Percentiles rank a stretch among this genome's conserved stretches.
Evolutionary conservation across 495 filamentous ascomycete species (phyloP).

Genomic region (Penicillium subrubescens): DNA sequence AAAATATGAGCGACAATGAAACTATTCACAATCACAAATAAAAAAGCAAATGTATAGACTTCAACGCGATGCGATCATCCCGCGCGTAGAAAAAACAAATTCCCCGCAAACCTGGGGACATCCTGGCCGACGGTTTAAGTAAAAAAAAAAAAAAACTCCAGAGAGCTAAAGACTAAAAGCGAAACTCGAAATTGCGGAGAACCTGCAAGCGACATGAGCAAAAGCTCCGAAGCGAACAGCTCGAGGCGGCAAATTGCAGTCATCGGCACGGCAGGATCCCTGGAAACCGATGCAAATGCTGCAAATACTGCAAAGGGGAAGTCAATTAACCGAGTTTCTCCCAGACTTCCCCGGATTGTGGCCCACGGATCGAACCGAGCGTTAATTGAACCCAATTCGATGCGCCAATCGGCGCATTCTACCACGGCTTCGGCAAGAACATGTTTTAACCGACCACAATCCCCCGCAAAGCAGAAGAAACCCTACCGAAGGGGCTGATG

Average conservation of each 20-base stretch:
- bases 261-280: conserved; percentile 2
- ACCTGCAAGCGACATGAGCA: neutral
- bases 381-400: neutral
- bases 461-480: conserved; percentile 9
- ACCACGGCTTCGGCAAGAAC: neutral
- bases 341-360: conserved; percentile 27
- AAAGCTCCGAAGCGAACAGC: conserved; percentile 17
- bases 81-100: neutral
- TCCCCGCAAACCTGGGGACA: conserved; percentile 26
- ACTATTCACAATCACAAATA: neutral
- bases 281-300: neutral
- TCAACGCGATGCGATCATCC: neutral
- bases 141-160: neutral
- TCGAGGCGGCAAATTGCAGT: conserved; percentile 14
- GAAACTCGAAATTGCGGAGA: conserved; percentile 21
- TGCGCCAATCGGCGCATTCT: conserved; percentile 18
- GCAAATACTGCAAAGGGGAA: neutral
- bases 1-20: neutral
- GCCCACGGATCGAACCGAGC: conserved; percentile 13
- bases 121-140: conserved; percentile 7
- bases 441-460: conserved; percentile 14
- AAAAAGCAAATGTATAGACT: neutral
- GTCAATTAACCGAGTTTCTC: conserved; percentile 28
- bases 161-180: neutral
- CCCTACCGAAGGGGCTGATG: neutral